Conservation (phyloP, 257 asterid species). For the Vinca minor region DNA sequence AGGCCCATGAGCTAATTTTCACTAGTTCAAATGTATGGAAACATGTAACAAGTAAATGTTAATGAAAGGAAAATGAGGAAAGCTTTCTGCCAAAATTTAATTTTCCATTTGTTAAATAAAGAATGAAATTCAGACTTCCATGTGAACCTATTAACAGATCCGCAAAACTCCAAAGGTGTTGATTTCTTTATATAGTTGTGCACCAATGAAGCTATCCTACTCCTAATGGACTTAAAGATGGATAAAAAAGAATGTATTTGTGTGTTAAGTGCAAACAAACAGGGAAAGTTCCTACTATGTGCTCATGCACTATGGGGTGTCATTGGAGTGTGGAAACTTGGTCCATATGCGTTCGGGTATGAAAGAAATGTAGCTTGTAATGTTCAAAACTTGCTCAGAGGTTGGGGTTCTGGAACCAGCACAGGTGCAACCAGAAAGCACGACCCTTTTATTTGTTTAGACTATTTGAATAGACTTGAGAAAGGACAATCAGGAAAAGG, state of each 20-base stretch:
- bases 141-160: neutral
- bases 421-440: neutral
- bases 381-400: neutral
- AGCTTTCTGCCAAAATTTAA: neutral
- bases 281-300: neutral
- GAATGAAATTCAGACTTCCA: neutral
- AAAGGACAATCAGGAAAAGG: neutral
- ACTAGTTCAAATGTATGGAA: no score
- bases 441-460: neutral
- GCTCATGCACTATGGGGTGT: neutral
- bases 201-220: neutral
- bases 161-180: no score
- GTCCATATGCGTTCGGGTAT: neutral
- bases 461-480: neutral
- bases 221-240: neutral
- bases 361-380: neutral
- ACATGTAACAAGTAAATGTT: neutral
- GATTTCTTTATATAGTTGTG: neutral
- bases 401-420: neutral
- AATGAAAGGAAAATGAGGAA: neutral
- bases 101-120: no score
- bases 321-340: neutral
- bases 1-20: no score
- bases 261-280: neutral
- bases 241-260: neutral